phyloP scores from a whole-genome alignment of 148 eudicot genomes.

The Simmondsia chinensis region DNA sequence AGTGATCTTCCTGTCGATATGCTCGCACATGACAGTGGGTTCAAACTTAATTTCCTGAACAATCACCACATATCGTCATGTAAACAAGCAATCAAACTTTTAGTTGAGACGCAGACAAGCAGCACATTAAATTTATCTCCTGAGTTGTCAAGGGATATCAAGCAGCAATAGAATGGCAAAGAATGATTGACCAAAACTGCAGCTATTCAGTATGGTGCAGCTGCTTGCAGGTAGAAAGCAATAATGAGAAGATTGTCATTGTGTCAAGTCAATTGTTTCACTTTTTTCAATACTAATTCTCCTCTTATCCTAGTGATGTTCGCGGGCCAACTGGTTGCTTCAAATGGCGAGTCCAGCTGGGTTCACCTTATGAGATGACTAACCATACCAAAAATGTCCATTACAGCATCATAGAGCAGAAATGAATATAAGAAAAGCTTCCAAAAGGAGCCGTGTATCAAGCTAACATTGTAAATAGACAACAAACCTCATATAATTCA shows the following conservation, averaged over 20 bases:
- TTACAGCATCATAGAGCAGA: no score
- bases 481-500: conserved; percentile 54
- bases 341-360: no score
- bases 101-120: no score
- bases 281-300: no score
- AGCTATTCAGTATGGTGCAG: background rate
- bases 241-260: no score
- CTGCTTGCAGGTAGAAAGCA: background rate
- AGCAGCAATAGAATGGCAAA: background rate
- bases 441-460: background rate
- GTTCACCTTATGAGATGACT: no score
- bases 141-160: conserved; percentile 1
- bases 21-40: conserved; percentile 71
- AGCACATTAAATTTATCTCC: no score
- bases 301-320: no score
- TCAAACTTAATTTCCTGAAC: conserved; percentile 73
- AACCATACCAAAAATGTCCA: background rate
- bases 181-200: background rate
- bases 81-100: no score
- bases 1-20: conserved; percentile 40
- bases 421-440: background rate
- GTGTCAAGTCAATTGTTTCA: no score
- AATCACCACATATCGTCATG: no score
- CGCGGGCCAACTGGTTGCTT: no score
- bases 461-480: background rate